These are phyloP conservation scores for Chaetomiaceae sp. DNA, from an alignment of 2,329 filamentous ascomycete genomes.

Conservation along the genomic window DNA sequence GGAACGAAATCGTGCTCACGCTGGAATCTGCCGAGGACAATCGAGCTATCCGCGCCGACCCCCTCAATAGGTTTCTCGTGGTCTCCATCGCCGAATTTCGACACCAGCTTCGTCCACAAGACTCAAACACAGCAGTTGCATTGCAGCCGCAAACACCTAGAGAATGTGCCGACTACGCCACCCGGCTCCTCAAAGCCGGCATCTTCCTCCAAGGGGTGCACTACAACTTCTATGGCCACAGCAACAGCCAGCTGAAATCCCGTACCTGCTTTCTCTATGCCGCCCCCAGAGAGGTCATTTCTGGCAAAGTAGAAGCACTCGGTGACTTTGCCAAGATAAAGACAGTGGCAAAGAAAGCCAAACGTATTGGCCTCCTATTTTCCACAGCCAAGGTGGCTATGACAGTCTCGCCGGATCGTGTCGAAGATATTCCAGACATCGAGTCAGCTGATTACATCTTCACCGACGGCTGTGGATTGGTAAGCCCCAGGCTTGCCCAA, in stretches of 20 bases:
- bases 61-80: conserved; percentile 32
- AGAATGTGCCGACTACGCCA: conserved; percentile 36
- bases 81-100: conserved; percentile 35
- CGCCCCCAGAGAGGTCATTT: conserved; percentile 32
- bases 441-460: conserved; percentile 36
- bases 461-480: conserved; percentile 40
- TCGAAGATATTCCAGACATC: conserved; percentile 38
- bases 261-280: conserved; percentile 38
- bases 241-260: conserved; percentile 42
- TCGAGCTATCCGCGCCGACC: conserved; percentile 30
- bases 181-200: conserved; percentile 33
- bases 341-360: conserved; percentile 40
- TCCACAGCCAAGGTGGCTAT: conserved; percentile 34
- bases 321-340: conserved; percentile 40
- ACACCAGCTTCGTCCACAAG: conserved; percentile 17
- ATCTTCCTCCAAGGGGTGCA: conserved; percentile 33
- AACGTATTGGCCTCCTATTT: conserved; percentile 40
- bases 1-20: conserved; percentile 27
- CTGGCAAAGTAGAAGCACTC: conserved; percentile 33
- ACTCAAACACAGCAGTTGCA: conserved; percentile 12
- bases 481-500: conserved; percentile 32
- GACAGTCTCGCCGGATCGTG: conserved; percentile 32
- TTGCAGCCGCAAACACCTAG: conserved; percentile 28
- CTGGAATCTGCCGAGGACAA: conserved; percentile 33
- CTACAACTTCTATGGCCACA: conserved; percentile 42